Conservation (phyloP, 805 yeast species). For the Starmera caribaea region DNA sequence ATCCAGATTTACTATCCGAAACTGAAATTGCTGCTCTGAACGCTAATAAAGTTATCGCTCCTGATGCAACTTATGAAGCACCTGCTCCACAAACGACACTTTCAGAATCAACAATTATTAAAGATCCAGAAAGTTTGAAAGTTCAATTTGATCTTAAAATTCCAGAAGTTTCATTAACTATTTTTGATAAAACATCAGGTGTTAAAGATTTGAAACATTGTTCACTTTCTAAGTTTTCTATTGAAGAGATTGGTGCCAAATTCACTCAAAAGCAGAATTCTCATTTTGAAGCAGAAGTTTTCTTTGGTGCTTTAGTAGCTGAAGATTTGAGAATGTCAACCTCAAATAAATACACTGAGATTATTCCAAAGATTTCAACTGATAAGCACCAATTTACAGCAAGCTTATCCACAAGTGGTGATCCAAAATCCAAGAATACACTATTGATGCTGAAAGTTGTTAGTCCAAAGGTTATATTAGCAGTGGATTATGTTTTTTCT, state of each 20-base stretch:
- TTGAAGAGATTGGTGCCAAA: constrained; percentile 46
- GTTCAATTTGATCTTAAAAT: constrained; percentile 44
- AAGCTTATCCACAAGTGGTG: constrained; percentile 34
- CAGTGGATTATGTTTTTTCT: constrained; percentile 79
- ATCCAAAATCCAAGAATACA: constrained; percentile 29
- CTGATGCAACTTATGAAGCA: constrained; percentile 19
- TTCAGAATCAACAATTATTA: constrained; percentile 12
- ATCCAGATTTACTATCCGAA: constrained; percentile 34
- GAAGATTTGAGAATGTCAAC: constrained; percentile 58
- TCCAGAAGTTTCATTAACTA: constrained; percentile 54
- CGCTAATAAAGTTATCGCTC: constrained; percentile 43
- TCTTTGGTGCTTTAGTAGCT: constrained; percentile 64
- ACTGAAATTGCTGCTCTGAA: constrained; percentile 55
- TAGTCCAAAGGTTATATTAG: constrained; percentile 71
- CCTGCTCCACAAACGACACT: constrained; percentile 5
- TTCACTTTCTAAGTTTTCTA: constrained; percentile 45
- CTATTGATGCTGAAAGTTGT: constrained; percentile 58
- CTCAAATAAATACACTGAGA: constrained; percentile 66
- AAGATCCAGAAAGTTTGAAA: constrained; percentile 17
- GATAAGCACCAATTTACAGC: constrained; percentile 67
- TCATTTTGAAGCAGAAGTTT: constrained; percentile 48
- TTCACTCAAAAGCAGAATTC: constrained; percentile 45
- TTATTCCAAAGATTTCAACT: constrained; percentile 61
- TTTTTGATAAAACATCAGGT: constrained; percentile 43
- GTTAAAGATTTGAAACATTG: constrained; percentile 26